These are phyloP conservation scores for Deuterostichococcus epilithicus DNA, from an alignment of 139 green algal species.

Conservation along the genomic window DNA sequence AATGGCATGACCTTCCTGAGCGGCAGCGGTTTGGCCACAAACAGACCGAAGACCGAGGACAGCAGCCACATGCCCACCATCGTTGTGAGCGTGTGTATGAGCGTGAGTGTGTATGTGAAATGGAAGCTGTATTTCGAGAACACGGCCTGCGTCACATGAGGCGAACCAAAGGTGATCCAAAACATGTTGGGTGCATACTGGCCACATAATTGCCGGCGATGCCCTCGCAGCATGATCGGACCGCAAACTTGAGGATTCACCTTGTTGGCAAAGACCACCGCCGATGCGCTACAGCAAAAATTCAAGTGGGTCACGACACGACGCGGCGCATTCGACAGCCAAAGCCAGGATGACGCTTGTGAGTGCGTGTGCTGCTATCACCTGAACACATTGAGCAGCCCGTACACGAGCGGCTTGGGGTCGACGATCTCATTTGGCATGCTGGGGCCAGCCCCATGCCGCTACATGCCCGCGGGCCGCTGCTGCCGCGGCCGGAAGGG, in stretches of 20 bases:
- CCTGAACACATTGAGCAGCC: constrained; percentile 54
- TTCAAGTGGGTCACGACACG: neutral
- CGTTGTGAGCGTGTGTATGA: constrained; percentile 80
- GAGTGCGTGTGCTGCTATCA: neutral
- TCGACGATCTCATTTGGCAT: neutral
- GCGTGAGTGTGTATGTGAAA: constrained; percentile 78
- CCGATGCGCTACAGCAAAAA: constrained; percentile 9
- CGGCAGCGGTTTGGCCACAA: constrained; percentile 54
- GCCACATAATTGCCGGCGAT: no score
- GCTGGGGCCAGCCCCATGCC: neutral
- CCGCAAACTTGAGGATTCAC: no score
- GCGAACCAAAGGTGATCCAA: constrained; percentile 33
- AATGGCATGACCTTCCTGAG: constrained; percentile 50
- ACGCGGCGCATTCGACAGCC: neutral
- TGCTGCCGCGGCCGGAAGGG: no score
- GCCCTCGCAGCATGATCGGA: no score
- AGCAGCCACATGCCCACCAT: constrained; percentile 42
- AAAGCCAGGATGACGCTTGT: neutral
- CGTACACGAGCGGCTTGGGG: constrained; percentile 48
- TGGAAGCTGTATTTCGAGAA: constrained; percentile 65
- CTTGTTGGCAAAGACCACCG: constrained; percentile 92
- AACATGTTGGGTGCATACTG: no score
- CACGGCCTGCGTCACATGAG: constrained; percentile 26
- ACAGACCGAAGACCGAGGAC: constrained; percentile 39
- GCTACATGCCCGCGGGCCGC: no score